A percentile compares a stretch with the other conserved stretches of the same genome.
Conservation (phyloP, 352 stramenopile species). For the Phytopythium litorale region DNA sequence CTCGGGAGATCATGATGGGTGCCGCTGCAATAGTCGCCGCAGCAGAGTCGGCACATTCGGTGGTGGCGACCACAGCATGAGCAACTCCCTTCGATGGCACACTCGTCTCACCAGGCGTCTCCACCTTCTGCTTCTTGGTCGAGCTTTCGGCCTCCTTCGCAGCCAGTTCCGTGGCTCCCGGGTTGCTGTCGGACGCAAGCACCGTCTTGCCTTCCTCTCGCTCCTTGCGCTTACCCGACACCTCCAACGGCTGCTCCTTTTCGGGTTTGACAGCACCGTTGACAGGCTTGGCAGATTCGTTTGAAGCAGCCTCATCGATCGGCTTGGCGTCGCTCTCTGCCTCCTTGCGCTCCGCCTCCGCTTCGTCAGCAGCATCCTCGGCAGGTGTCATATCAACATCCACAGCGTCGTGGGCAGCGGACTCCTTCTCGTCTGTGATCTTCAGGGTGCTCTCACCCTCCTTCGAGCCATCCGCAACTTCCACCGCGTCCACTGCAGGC, state of each 20-base stretch:
- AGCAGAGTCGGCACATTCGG: background rate
- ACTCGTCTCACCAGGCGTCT: slow-evolving; percentile 1
- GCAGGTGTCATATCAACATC: background rate
- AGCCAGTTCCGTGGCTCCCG: slow-evolving; percentile 5
- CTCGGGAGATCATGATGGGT: slow-evolving; percentile 67
- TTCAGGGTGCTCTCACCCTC: background rate
- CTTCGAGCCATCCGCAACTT: background rate
- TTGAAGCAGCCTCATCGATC: background rate
- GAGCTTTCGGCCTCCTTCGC: background rate
- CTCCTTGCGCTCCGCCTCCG: background rate
- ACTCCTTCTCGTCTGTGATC: background rate
- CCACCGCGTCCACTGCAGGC: background rate
- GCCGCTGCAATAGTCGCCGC: slow-evolving; percentile 11
- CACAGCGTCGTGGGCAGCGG: background rate
- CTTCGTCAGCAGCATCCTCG: background rate
- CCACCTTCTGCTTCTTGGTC: slow-evolving; percentile 40
- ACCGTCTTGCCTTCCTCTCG: background rate
- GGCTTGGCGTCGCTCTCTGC: background rate
- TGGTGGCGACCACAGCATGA: background rate
- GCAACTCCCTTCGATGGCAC: background rate
- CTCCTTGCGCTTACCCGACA: slow-evolving; percentile 25
- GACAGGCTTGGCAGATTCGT: background rate
- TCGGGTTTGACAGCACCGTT: slow-evolving; percentile 6
- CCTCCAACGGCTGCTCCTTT: background rate
- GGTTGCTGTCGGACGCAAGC: too few species aligned